phyloP scores from a whole-genome alignment of 1,139 yeast genomes.

The Debaryomyces udenii region DNA sequence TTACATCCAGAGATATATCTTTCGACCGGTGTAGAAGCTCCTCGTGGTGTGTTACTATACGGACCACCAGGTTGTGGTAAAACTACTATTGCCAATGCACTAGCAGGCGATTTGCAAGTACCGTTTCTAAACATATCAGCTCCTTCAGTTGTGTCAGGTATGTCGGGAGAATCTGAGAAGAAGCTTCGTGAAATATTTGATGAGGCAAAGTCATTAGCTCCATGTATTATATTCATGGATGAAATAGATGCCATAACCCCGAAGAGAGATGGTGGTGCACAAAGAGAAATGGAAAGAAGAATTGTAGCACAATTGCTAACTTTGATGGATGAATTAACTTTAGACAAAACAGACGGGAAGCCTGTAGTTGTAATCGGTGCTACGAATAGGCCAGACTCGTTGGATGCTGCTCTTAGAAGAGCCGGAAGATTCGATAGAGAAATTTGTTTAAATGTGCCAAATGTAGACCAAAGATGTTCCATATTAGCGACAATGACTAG shows the following conservation, averaged over 20 bases:
- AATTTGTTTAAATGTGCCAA: slow-evolving; percentile 81
- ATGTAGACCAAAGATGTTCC: slow-evolving; percentile 76
- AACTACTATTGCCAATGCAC: slow-evolving; percentile 92
- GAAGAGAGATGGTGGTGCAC: slow-evolving; percentile 93
- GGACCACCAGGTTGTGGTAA: slow-evolving; percentile 99
- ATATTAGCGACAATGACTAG: slow-evolving; percentile 76
- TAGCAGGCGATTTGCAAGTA: slow-evolving; percentile 92
- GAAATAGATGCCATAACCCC: slow-evolving; percentile 99
- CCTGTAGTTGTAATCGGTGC: slow-evolving; percentile 70
- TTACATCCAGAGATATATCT: slow-evolving; percentile 89
- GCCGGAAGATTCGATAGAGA: slow-evolving; percentile 55
- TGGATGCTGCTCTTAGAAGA: slow-evolving; percentile 51
- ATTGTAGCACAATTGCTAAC: slow-evolving; percentile 94
- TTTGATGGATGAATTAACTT: slow-evolving; percentile 87
- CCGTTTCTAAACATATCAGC: slow-evolving; percentile 93
- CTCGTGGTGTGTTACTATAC: slow-evolving; percentile 91
- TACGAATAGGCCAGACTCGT: slow-evolving; percentile 52
- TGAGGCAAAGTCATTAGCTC: slow-evolving; percentile 88
- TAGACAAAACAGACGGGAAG: slow-evolving; percentile 86
- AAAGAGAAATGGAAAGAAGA: slow-evolving; percentile 96
- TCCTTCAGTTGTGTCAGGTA: slow-evolving; percentile 97
- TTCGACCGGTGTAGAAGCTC: slow-evolving; percentile 92
- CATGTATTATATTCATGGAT: slow-evolving; percentile 90
- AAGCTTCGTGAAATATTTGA: slow-evolving; percentile 90
- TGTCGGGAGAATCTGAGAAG: slow-evolving; percentile 99